These are phyloP conservation scores for Clarireedia paspali DNA, from an alignment of 2,329 filamentous ascomycete genomes.

Conservation along the genomic window DNA sequence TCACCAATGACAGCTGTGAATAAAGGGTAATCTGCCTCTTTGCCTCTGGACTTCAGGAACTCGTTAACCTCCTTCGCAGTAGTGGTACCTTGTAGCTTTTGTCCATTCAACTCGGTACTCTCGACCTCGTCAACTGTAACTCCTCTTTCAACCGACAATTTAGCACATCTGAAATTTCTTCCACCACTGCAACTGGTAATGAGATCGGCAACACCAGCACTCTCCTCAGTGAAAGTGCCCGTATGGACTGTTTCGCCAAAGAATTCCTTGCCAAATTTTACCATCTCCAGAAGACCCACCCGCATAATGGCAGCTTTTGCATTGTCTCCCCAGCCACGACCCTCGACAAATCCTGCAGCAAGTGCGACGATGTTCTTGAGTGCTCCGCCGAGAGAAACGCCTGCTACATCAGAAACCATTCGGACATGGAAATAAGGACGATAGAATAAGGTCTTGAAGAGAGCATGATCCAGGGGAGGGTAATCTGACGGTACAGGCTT, in stretches of 20 bases:
- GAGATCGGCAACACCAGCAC: slow-evolving; percentile 87
- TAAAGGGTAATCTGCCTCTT: slow-evolving; percentile 80
- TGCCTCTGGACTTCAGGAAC: slow-evolving; percentile 71
- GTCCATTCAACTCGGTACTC: slow-evolving; percentile 82
- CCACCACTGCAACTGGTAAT: slow-evolving; percentile 92
- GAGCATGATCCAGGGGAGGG: slow-evolving; percentile 75
- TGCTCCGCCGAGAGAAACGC: slow-evolving; percentile 87
- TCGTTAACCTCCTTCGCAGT: slow-evolving; percentile 87
- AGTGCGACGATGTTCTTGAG: slow-evolving; percentile 96
- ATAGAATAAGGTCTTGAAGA: slow-evolving; percentile 83
- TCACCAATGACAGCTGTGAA: slow-evolving; percentile 73
- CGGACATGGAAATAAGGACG: slow-evolving; percentile 96
- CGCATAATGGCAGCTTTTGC: slow-evolving; percentile 99
- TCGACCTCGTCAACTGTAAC: slow-evolving; percentile 83
- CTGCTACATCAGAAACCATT: slow-evolving; percentile 90
- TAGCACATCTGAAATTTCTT: slow-evolving; percentile 90
- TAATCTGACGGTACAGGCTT: slow-evolving; percentile 73
- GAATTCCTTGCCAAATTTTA: slow-evolving; percentile 90
- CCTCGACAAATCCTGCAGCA: slow-evolving; percentile 90
- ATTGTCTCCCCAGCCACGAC: slow-evolving; percentile 95
- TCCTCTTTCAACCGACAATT: slow-evolving; percentile 73
- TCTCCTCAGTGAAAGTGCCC: slow-evolving; percentile 93
- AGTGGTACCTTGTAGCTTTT: slow-evolving; percentile 90
- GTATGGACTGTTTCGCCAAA: slow-evolving; percentile 75
- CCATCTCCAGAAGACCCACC: slow-evolving; percentile 91